Evolutionary conservation across 2,329 filamentous ascomycete genomes (phyloP), one percentile per base, ranked within the genome.

Genomic region (Penicillium capsulatum): DNA sequence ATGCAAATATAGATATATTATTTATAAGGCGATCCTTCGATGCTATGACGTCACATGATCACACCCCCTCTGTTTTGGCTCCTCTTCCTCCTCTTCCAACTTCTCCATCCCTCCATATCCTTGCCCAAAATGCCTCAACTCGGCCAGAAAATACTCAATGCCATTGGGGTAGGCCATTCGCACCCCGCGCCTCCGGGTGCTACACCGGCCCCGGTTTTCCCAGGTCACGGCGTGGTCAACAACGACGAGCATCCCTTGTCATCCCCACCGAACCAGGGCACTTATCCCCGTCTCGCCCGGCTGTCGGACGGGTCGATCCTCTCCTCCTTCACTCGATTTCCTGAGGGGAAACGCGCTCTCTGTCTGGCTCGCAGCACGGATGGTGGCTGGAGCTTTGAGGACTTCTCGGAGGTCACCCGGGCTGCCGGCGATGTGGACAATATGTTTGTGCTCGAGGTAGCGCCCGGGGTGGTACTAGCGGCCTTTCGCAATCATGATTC

Each of bases 401-500:
- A 66, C 9, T 63, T 63, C 36, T 64, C 67, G 24, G 69, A 74
- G 46, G 66, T 75, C 27, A 59, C 65, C 0, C 69, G 70, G 2
- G 66, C 65, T 3, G 39, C 36, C 0, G 66, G 67, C 11, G 71
- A 75, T 47, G 59, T 70, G 36, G 72, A 74, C 53, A 75, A 74
- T 51, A 60, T 67, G 22, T 73, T 68, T 44, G 48, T 75, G 10
- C 57, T 72, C 8, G 69, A 73, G 41, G 60, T 67, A 2, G 51
- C 57, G 0, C 56, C 61, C 0, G 47, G 45, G 0, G 54, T 57
- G 1, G 55, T 73, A 2, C 60, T 75, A 0, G 72, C 66, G 0
- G 71, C 72, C 0, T 75, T 75, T 53, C 67, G 72, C 4, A 75
- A 75, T 53, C 70, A 73, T 40, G 64, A 67, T 28, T 52, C 63